phyloP scores from a whole-genome alignment of 2,329 filamentous ascomycete genomes.

The Cercospora nicotianae region DNA sequence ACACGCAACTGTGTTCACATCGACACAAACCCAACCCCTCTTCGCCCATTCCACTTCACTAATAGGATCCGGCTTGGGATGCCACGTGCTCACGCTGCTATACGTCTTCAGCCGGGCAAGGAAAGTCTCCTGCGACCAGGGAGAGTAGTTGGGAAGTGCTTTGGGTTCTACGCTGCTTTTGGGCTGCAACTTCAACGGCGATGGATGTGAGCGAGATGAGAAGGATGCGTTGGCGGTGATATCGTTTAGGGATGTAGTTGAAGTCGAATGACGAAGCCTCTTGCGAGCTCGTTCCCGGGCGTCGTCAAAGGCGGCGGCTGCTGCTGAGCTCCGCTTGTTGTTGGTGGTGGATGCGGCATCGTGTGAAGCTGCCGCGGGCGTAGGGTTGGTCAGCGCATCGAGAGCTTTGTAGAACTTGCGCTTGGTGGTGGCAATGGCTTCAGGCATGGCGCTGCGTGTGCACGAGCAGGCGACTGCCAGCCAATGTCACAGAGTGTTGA shows the following conservation, averaged over 20 bases:
- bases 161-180: constrained; percentile 18
- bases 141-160: constrained; percentile 69
- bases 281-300: constrained; percentile 35
- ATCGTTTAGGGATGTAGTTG: constrained; percentile 28
- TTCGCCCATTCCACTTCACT: constrained; percentile 95
- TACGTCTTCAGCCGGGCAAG: constrained; percentile 81
- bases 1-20: constrained; percentile 80
- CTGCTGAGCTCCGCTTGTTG: constrained; percentile 25
- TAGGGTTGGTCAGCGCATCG: constrained; percentile 57
- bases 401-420: constrained; percentile 77
- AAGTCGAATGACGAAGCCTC: constrained; percentile 35
- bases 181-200: constrained; percentile 7
- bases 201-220: constrained; percentile 35
- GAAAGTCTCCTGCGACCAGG: constrained; percentile 80
- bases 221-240: constrained; percentile 24
- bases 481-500: background rate
- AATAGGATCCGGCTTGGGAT: constrained; percentile 82
- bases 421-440: constrained; percentile 73
- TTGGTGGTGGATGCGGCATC: constrained; percentile 36
- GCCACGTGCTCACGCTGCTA: constrained; percentile 87
- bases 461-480: background rate
- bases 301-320: constrained; percentile 27
- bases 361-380: constrained; percentile 39
- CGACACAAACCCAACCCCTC: constrained; percentile 83
- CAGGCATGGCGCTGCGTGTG: constrained; percentile 35